phyloP scores from a whole-genome alignment of 768 basidiomycete genomes.

The Boletus vermiculosoides region DNA sequence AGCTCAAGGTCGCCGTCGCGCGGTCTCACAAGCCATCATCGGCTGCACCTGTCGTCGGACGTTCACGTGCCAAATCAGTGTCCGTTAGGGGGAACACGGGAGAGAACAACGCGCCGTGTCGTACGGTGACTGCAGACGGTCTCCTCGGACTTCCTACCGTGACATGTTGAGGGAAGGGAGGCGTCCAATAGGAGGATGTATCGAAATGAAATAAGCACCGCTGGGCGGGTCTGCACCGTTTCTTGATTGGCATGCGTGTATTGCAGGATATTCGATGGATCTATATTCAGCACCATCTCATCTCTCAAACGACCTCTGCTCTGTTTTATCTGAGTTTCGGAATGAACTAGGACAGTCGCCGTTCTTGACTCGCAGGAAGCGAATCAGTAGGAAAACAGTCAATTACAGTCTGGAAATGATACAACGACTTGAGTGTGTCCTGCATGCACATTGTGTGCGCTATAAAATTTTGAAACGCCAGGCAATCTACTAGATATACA shows the following conservation, averaged over 20 bases:
- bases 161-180: not conserved
- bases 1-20: constrained; percentile 20
- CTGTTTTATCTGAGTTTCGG: not conserved
- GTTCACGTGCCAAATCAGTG: constrained; percentile 5
- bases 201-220: not conserved
- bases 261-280: not conserved
- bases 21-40: constrained; percentile 3
- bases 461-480: not conserved
- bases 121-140: not conserved
- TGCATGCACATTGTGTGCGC: not conserved
- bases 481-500: not conserved
- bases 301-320: not conserved
- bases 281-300: not conserved
- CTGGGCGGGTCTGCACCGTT: not conserved
- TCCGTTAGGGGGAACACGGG: not conserved
- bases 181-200: not conserved
- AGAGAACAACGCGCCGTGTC: not conserved
- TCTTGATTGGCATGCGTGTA: not conserved
- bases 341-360: not conserved
- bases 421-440: not conserved
- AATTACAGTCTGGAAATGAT: not conserved
- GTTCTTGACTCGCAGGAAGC: not conserved
- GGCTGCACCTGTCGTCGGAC: not conserved
- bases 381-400: not conserved
- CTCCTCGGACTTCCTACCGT: not conserved